These are phyloP conservation scores for Arthrobotrys musiformis DNA, from an alignment of 2,329 filamentous ascomycete genomes.

Conservation along the genomic window DNA sequence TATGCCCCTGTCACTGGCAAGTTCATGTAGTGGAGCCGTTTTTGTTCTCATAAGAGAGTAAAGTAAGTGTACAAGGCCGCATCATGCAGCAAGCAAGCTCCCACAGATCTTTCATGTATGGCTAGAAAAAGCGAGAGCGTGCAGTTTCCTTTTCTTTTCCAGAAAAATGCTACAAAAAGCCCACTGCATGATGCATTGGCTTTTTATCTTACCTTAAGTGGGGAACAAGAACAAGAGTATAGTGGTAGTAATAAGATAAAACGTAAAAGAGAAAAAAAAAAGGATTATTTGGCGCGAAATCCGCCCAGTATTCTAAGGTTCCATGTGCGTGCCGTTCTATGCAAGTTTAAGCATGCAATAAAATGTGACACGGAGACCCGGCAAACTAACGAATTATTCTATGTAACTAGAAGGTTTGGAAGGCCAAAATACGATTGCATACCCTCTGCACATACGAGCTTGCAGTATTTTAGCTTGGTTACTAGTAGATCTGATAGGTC, in stretches of 20 bases:
- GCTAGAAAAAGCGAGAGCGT: slow-evolving; percentile 26
- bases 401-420: slow-evolving; percentile 18
- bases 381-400: slow-evolving; percentile 5
- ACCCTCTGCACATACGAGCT: background rate
- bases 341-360: slow-evolving; percentile 29
- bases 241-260: too few species aligned
- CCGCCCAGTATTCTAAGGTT: slow-evolving; percentile 32
- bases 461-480: slow-evolving; percentile 13
- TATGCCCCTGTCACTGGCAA: slow-evolving; percentile 4
- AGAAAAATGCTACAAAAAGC: slow-evolving; percentile 14
- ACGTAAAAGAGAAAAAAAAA: background rate
- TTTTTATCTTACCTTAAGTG: background rate
- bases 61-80: slow-evolving; percentile 31
- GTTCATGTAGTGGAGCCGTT: slow-evolving; percentile 12
- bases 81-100: slow-evolving; percentile 30
- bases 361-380: slow-evolving; percentile 40
- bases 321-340: slow-evolving; percentile 23
- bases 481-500: slow-evolving; percentile 36
- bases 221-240: background rate
- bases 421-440: slow-evolving; percentile 20
- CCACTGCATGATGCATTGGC: slow-evolving; percentile 7
- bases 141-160: slow-evolving; percentile 23
- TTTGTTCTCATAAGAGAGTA: background rate
- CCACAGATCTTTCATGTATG: slow-evolving; percentile 32
- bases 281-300: slow-evolving; percentile 36